A percentile compares a stretch with the other conserved stretches of the same genome.
phyloP scores from a whole-genome alignment of 2,329 filamentous ascomycete species.

The Ophiosphaerella narmari region DNA sequence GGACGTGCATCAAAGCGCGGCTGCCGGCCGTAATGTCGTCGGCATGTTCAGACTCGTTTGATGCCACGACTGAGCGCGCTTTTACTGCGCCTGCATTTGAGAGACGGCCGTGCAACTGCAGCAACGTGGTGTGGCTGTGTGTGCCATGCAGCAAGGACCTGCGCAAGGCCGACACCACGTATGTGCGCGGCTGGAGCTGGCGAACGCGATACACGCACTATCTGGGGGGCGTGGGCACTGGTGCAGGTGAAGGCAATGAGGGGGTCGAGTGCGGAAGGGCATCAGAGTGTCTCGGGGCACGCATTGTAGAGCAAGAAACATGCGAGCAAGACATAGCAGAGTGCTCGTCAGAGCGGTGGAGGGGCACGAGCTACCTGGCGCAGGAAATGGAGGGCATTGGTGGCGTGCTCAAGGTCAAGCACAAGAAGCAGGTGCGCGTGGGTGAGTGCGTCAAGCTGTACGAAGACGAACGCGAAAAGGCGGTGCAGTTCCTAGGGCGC shows the following conservation, averaged over 20 bases:
- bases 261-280: slow-evolving; percentile 88
- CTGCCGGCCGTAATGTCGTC: slow-evolving; percentile 57
- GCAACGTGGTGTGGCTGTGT: slow-evolving; percentile 78
- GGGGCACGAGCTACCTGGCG: slow-evolving; percentile 73
- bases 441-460: slow-evolving; percentile 86
- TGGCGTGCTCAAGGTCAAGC: slow-evolving; percentile 83
- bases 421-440: slow-evolving; percentile 79
- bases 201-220: slow-evolving; percentile 79
- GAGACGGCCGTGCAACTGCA: slow-evolving; percentile 63
- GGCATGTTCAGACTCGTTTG: slow-evolving; percentile 19
- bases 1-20: slow-evolving; percentile 73
- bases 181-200: slow-evolving; percentile 82
- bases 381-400: slow-evolving; percentile 93
- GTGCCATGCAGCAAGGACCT: slow-evolving; percentile 79
- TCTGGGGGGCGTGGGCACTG: slow-evolving; percentile 80
- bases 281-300: slow-evolving; percentile 73
- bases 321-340: slow-evolving; percentile 66
- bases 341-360: slow-evolving; percentile 51
- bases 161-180: slow-evolving; percentile 61
- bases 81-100: slow-evolving; percentile 56
- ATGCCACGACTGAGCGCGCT: slow-evolving; percentile 9
- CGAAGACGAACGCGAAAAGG: slow-evolving; percentile 60
- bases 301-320: slow-evolving; percentile 79
- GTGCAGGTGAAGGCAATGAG: slow-evolving; percentile 84
- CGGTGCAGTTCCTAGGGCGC: slow-evolving; percentile 65